A percentile compares a stretch with the other conserved stretches of the same genome.
Evolutionary conservation across 2,329 filamentous ascomycete species (phyloP).

Genomic region (Trichoderma lentiforme): DNA sequence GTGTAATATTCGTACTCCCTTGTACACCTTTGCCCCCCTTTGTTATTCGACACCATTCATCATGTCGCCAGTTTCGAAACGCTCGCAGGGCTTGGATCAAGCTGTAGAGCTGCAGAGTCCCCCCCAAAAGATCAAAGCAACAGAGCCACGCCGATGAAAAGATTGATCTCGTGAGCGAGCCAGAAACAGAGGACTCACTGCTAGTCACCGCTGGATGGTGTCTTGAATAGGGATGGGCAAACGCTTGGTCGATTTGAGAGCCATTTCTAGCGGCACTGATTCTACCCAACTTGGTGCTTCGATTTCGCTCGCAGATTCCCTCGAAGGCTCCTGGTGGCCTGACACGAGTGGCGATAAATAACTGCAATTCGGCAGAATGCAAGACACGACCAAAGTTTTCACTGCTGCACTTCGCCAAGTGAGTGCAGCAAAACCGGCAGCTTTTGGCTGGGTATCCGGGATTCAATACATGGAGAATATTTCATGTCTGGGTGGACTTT

Average conservation of each 20-base stretch:
- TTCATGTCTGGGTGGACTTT: neutral
- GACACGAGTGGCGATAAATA: neutral
- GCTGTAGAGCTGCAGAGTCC: too few relatives aligned
- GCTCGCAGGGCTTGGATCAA: too few relatives aligned
- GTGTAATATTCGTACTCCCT: neutral
- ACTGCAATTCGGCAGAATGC: neutral
- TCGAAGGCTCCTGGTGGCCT: accelerated
- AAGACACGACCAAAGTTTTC: neutral
- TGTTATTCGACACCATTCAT: neutral
- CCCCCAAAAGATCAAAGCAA: neutral
- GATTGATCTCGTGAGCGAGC: accelerated
- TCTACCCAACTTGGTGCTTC: neutral
- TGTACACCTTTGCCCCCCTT: neutral
- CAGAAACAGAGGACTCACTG: neutral
- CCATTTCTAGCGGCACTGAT: neutral
- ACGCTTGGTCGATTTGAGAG: neutral
- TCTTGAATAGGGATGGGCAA: neutral
- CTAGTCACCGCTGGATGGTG: neutral
- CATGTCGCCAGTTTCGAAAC: neutral
- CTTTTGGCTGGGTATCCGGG: neutral
- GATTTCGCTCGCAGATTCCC: neutral
- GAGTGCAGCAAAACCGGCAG: too few relatives aligned
- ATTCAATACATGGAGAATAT: neutral
- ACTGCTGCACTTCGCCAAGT: neutral
- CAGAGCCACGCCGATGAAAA: neutral